Conservation (phyloP, 495 filamentous ascomycete species). For the Daldinia concentrica region DNA sequence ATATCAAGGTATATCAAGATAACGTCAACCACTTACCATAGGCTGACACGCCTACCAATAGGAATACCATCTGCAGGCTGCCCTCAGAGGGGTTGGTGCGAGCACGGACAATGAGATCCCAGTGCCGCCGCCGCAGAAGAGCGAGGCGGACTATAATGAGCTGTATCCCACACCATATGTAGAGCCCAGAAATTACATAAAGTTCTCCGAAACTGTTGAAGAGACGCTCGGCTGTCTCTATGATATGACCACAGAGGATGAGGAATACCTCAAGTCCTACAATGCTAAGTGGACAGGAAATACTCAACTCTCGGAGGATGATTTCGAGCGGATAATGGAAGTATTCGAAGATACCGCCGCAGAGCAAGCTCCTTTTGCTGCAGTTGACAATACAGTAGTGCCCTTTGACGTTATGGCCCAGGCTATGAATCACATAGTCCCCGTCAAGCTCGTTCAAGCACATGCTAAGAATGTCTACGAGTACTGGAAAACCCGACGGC, state of each 20-base stretch:
- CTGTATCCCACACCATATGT: conserved; percentile 82
- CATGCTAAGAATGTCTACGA: conserved; percentile 90
- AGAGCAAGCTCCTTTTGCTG: conserved; percentile 83
- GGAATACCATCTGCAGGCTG: conserved; percentile 98
- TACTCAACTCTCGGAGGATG: conserved; percentile 79
- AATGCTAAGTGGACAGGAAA: conserved; percentile 76
- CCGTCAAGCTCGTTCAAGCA: conserved; percentile 65
- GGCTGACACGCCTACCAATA: conserved; percentile 55
- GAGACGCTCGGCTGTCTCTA: conserved; percentile 88
- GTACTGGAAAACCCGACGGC: conserved; percentile 83
- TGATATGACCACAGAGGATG: conserved; percentile 92
- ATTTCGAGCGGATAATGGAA: conserved; percentile 94
- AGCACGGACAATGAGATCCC: conserved; percentile 83
- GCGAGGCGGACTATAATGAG: conserved; percentile 82
- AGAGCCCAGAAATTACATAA: conserved; percentile 91
- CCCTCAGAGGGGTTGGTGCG: conserved; percentile 78
- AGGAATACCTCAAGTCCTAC: conserved; percentile 80
- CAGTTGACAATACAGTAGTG: conserved; percentile 86
- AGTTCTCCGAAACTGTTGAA: conserved; percentile 97
- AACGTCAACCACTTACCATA: conserved; percentile 43
- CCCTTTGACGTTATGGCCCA: conserved; percentile 81
- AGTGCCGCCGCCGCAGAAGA: conserved; percentile 82
- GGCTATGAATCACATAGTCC: conserved; percentile 65
- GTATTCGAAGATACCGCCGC: conserved; percentile 89
- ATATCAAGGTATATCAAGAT: conserved; percentile 21